Percentiles rank a stretch among this genome's conserved stretches.
These are phyloP conservation scores for Fusarium bulbicola DNA, from an alignment of 2,329 filamentous ascomycete species.

Conservation along the genomic window DNA sequence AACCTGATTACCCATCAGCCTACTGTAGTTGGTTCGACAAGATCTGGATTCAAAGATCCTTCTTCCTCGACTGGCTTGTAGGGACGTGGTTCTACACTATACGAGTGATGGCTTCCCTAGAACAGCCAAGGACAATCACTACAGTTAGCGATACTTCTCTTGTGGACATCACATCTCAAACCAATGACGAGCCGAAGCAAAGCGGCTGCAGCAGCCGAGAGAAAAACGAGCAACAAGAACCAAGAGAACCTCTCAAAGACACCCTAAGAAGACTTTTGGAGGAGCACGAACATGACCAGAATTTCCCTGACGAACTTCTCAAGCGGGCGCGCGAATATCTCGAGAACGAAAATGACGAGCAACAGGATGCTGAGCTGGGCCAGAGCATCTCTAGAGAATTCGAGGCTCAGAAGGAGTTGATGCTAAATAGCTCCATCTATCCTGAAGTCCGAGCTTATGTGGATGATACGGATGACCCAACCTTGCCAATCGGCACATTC, in stretches of 20 bases:
- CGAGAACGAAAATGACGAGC: constrained; percentile 11
- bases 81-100: not conserved
- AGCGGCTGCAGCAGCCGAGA: not conserved
- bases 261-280: constrained; percentile 43
- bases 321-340: constrained; percentile 54
- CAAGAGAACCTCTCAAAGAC: not conserved
- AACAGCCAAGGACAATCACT: not conserved
- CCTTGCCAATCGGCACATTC: constrained; percentile 53
- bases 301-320: constrained; percentile 55
- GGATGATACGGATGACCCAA: constrained; percentile 52
- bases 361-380: constrained; percentile 27
- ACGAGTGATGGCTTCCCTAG: not conserved
- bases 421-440: constrained; percentile 50
- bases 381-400: constrained; percentile 34
- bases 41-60: not conserved
- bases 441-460: constrained; percentile 57
- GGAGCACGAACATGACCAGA: constrained; percentile 57
- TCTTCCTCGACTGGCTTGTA: not conserved
- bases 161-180: not conserved
- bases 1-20: not conserved
- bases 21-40: not conserved
- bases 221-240: not conserved
- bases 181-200: not conserved
- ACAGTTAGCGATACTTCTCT: not conserved
- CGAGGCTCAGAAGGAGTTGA: constrained; percentile 35